Evolutionary conservation across 305 asterid species (phyloP).

Genomic region (Monarda citriodora): DNA sequence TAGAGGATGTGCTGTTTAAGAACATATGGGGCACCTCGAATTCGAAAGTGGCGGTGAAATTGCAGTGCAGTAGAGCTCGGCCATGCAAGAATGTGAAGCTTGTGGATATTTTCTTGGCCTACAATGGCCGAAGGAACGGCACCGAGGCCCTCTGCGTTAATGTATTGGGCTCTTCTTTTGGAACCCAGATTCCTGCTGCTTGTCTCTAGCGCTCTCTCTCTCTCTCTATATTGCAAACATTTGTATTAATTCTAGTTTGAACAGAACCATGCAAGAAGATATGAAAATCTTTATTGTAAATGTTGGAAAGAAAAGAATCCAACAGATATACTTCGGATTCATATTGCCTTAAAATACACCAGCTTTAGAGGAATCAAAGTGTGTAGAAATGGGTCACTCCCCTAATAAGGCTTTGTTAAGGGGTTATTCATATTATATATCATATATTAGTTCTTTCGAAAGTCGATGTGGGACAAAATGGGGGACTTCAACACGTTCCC

Average conservation of each 20-base stretch:
- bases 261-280: no score
- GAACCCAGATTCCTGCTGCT: slow-evolving; percentile 45
- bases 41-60: slow-evolving; percentile 40
- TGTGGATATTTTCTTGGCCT: slow-evolving; percentile 38
- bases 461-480: no score
- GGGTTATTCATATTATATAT: no score
- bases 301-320: background rate
- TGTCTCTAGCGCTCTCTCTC: slow-evolving; percentile 33
- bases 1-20: slow-evolving; percentile 48
- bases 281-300: background rate
- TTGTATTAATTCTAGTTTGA: background rate
- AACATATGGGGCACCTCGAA: slow-evolving; percentile 57
- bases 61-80: slow-evolving; percentile 41
- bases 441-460: no score
- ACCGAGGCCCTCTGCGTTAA: slow-evolving; percentile 43
- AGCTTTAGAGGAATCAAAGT: no score
- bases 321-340: background rate
- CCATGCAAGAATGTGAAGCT: slow-evolving; percentile 61
- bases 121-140: slow-evolving; percentile 31
- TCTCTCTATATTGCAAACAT: background rate
- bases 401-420: no score
- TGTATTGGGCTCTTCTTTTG: slow-evolving; percentile 43
- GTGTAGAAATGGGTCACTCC: no score
- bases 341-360: background rate
- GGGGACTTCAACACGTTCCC: no score